Evolutionary conservation across 2,329 filamentous ascomycete species (phyloP).

Genomic region (Exophiala sp.): DNA sequence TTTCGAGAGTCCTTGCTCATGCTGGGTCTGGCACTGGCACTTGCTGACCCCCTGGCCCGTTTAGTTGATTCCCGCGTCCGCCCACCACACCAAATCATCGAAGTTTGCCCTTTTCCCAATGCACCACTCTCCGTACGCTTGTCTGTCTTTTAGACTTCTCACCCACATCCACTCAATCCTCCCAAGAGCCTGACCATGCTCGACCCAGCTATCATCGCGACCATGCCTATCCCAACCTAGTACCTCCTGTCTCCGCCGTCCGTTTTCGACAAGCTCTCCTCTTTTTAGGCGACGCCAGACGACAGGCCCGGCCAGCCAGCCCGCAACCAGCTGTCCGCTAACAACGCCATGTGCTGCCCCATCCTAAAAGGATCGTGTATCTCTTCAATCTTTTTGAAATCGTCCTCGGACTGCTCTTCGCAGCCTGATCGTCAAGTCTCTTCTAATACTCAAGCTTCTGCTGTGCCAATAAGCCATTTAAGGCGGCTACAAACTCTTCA

Average conservation of each 20-base stretch:
- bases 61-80: background rate
- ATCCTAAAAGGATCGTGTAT: slow-evolving; percentile 27
- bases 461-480: background rate
- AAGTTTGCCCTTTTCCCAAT: background rate
- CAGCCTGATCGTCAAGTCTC: slow-evolving; percentile 15
- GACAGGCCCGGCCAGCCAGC: slow-evolving; percentile 34
- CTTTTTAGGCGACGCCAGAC: slow-evolving; percentile 27
- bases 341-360: slow-evolving; percentile 30
- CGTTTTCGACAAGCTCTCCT: slow-evolving; percentile 26
- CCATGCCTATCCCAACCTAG: slow-evolving; percentile 23
- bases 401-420: slow-evolving; percentile 18
- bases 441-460: background rate
- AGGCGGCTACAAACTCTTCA: too few species aligned
- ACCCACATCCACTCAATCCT: slow-evolving; percentile 3
- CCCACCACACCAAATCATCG: background rate
- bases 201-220: slow-evolving; percentile 6
- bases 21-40: too few species aligned
- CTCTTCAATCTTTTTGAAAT: slow-evolving; percentile 26
- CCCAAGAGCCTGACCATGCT: slow-evolving; percentile 1
- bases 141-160: background rate
- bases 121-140: background rate
- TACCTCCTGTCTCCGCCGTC: slow-evolving; percentile 23
- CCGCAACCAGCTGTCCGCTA: slow-evolving; percentile 30
- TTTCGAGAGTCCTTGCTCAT: background rate
- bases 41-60: background rate